A percentile compares a stretch with the other conserved stretches of the same genome.
These are phyloP conservation scores for Sporothrix pallida DNA, from an alignment of 2,329 filamentous ascomycete genomes.

Conservation along the genomic window DNA sequence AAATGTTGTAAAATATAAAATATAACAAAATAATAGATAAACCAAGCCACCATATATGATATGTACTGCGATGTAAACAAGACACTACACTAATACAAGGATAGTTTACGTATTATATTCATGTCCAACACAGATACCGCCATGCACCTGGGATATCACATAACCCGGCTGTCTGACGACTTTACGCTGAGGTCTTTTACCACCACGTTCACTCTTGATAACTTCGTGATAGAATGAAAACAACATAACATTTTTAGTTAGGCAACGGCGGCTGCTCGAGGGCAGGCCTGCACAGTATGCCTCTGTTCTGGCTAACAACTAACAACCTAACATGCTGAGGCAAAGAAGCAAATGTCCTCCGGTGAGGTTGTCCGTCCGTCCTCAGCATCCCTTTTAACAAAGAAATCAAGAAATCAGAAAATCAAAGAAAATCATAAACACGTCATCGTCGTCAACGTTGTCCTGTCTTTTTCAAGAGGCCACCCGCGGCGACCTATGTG, in stretches of 20 bases:
- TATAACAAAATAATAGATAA: background rate
- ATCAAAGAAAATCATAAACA: slow-evolving; percentile 1
- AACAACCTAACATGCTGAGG: background rate
- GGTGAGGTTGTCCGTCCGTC: background rate
- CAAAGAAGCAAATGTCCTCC: no score
- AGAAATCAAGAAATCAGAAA: background rate
- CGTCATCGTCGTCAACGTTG: background rate
- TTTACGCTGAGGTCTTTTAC: no score
- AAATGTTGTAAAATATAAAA: background rate
- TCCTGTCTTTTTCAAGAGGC: background rate
- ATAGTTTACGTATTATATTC: no score
- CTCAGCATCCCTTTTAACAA: background rate
- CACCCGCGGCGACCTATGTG: background rate
- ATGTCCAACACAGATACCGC: no score
- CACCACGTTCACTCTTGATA: no score
- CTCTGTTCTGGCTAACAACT: background rate
- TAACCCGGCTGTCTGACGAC: no score
- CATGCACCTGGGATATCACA: no score
- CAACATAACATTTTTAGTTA: background rate
- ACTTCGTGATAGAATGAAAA: background rate
- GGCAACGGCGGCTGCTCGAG: background rate
- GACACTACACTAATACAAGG: no score
- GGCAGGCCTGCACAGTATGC: background rate
- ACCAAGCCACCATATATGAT: no score
- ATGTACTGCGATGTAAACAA: no score